phyloP scores from a whole-genome alignment of 2,329 filamentous ascomycete genomes.

The Exserohilum turcica region DNA sequence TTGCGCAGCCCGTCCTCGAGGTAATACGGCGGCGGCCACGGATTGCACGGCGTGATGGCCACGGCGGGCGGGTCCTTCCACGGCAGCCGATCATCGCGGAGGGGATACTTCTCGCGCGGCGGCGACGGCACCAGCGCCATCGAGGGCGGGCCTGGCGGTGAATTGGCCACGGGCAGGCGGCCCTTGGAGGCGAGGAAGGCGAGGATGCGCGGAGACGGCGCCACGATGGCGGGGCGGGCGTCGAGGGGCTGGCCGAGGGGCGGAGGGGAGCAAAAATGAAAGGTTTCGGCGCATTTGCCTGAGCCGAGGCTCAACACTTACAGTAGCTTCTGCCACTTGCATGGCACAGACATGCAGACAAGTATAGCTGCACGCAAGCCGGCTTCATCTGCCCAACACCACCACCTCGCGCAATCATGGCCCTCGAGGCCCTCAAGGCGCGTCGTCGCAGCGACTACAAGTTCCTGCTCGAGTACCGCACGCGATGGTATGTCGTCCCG shows the following conservation, averaged over 20 bases:
- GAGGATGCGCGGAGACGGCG: conserved; percentile 58
- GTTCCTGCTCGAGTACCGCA: conserved; percentile 80
- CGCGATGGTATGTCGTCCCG: conserved; percentile 71
- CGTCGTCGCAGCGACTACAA: conserved; percentile 74
- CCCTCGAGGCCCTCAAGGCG: conserved; percentile 54
- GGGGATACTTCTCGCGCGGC: conserved; percentile 37
- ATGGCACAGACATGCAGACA: no score
- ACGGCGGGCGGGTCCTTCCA: conserved; percentile 56
- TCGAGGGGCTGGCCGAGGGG: conserved; percentile 5
- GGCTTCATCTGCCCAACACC: neutral
- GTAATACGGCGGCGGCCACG: conserved; percentile 75
- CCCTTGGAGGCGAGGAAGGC: conserved; percentile 59
- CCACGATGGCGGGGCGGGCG: conserved; percentile 43
- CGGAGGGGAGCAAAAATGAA: conserved; percentile 7
- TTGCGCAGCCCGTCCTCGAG: conserved; percentile 82
- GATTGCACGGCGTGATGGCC: conserved; percentile 55
- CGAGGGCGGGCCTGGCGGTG: conserved; percentile 29
- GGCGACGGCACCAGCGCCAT: conserved; percentile 53
- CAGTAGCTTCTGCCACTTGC: no score
- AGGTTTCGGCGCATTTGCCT: neutral
- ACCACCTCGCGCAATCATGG: conserved; percentile 26
- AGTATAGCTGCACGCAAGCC: conserved; percentile 4
- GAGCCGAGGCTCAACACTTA: conserved; percentile 12
- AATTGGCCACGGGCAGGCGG: conserved; percentile 37
- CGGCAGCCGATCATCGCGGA: conserved; percentile 43